Base-by-base conservation (phyloP, 2,329 filamentous ascomycete species). In the Aureobasidium musti region DNA sequence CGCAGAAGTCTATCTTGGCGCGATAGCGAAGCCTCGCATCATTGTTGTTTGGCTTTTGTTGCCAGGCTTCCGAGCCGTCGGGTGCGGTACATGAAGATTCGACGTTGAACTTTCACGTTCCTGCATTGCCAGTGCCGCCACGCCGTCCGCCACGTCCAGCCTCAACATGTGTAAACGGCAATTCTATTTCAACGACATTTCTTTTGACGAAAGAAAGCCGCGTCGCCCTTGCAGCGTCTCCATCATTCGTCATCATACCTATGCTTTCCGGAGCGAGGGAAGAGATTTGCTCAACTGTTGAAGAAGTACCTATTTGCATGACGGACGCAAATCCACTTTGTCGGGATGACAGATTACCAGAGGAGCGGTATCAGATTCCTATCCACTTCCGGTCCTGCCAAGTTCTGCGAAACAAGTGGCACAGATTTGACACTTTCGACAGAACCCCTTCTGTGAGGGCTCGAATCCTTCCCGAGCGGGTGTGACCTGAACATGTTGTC, bases 71-170 rank as follows among this genome's bases (percentile, higher is more conserved):
- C 45, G 59, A 63, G 54, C 54, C 54, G 45, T 33, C 35, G 59
- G 49, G 49, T 52, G 49, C 49, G 28, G 47, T 33, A 49, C 47
- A 41, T 30, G 43, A 39, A 50, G 35, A 45, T 43, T 54, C 33
- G 37, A 26, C 49, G 47, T 64, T 54, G 49, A 45, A 53, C 35
- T 63, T 23, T 39, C 49, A 63, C 50, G 61, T 65, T 65, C 61
- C 61, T 65, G 50, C 61, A 65, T 65, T 35, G 26, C 39, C 61
- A 56, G 17, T 65, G 39, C 61, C 61, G 61, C 61, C 61, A 65
- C 61, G 39, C 61, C 61, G 49, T 19, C 61, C 61, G 61, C 61
- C 61, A 65, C 61, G 28, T 63, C 45, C 50, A 63, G 59, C 59
- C 59, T 50, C 45, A 39, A 10, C n/a, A 11, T 21, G 43, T 63